A percentile compares a stretch with the other conserved stretches of the same genome.
Evolutionary conservation across 164 flowering plant species (phyloP).

Genomic region (Tetrastigma voinierianum): DNA sequence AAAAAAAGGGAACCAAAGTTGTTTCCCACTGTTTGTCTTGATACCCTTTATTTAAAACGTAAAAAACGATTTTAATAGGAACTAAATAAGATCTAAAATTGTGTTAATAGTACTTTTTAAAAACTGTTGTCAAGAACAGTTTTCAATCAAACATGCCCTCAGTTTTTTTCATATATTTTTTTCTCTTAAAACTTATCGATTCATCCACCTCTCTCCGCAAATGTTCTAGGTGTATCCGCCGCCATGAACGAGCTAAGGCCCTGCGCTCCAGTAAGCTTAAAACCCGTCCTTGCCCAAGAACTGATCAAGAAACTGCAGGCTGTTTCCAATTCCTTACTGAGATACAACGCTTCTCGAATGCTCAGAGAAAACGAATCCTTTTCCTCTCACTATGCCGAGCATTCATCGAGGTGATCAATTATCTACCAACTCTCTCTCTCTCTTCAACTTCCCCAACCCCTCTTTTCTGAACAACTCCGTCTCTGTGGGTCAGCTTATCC

Average conservation of each 20-base stretch:
- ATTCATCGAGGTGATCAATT: conserved; percentile 67
- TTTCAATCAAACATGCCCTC: too few relatives aligned
- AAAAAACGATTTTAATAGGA: too few relatives aligned
- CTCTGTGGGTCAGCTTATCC: conserved; percentile 71
- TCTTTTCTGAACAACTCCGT: not conserved
- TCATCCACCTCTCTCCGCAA: conserved; percentile 1
- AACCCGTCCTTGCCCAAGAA: conserved; percentile 79
- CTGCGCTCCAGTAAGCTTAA: conserved; percentile 93
- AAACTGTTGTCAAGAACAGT: too few relatives aligned
- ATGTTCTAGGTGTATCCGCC: conserved; percentile 73
- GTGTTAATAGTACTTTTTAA: too few relatives aligned
- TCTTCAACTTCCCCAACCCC: not conserved
- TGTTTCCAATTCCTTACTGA: conserved; percentile 73
- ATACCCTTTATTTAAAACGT: too few relatives aligned
- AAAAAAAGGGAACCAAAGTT: too few relatives aligned
- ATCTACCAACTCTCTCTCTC: not conserved
- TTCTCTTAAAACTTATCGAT: too few relatives aligned
- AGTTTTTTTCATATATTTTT: too few relatives aligned
- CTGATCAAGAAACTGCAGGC: conserved; percentile 74
- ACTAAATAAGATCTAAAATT: too few relatives aligned
- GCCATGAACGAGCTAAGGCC: conserved; percentile 98
- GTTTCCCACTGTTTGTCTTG: too few relatives aligned
- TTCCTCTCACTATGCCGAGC: conserved; percentile 91
- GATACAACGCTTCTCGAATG: conserved; percentile 79
- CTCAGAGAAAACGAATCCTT: conserved; percentile 79